A percentile compares a stretch with the other conserved stretches of the same genome.
These are phyloP conservation scores for Pachyrhizus erosus DNA, from an alignment of 306 rosid genomes.

Conservation along the genomic window DNA sequence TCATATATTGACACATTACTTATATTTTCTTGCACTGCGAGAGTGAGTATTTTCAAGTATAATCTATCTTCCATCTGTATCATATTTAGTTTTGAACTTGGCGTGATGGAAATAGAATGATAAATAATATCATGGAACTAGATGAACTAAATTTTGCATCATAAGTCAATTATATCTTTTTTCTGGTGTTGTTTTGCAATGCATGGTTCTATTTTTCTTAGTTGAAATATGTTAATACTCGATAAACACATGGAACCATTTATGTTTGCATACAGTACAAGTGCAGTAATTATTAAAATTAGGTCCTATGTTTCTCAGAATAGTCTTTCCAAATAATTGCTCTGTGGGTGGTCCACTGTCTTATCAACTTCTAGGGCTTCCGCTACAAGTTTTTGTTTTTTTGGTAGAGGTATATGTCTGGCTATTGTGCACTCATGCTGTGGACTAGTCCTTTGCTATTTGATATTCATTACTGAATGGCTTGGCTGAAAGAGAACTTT, in stretches of 20 bases:
- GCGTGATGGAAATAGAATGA: neutral
- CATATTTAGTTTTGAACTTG: neutral
- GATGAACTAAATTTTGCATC: neutral
- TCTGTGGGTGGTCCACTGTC: neutral
- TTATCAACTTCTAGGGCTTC: neutral
- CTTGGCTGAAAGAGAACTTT: conserved; percentile 10
- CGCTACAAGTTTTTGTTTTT: neutral
- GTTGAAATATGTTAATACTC: neutral
- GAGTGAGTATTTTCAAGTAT: neutral
- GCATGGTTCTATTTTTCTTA: neutral
- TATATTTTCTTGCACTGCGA: conserved; percentile 13
- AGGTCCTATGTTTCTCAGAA: neutral
- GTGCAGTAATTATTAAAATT: neutral
- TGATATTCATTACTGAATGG: neutral
- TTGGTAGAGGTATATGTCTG: neutral
- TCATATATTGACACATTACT: too few relatives aligned
- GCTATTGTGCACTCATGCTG: neutral
- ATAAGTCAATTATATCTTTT: neutral
- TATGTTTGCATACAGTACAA: neutral
- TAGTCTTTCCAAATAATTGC: neutral
- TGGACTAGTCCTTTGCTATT: neutral
- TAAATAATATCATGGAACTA: conserved; percentile 4
- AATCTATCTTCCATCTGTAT: neutral
- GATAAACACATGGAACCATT: neutral
- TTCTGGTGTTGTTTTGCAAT: neutral